Conservation (phyloP, 192 early-diverging fungal genomes). For the Coemansia asiatica region DNA sequence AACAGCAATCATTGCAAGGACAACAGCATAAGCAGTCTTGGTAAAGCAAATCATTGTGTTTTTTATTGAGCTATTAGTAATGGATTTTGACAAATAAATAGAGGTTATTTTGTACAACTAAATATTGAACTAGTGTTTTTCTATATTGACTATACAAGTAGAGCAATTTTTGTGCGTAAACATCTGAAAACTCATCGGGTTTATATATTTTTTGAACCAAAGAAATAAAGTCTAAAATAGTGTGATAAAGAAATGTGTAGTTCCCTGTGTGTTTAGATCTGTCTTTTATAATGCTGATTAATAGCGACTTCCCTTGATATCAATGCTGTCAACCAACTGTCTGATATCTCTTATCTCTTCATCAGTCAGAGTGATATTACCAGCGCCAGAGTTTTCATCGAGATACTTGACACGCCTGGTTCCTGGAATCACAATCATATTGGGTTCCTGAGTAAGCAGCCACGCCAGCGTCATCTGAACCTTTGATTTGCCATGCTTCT, state of each 20-base stretch:
- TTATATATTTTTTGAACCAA: too few species aligned
- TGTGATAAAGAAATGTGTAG: not conserved
- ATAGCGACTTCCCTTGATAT: not conserved
- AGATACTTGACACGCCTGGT: not conserved
- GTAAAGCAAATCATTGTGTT: too few species aligned
- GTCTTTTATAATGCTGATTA: not conserved
- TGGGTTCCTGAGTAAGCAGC: not conserved
- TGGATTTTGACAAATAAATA: too few species aligned
- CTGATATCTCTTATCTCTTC: not conserved
- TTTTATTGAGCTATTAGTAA: too few species aligned
- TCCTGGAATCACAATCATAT: not conserved
- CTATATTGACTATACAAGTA: too few species aligned
- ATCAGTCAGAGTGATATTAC: not conserved
- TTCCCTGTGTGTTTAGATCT: not conserved
- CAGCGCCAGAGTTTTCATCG: constrained; percentile 5
- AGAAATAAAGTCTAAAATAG: too few species aligned
- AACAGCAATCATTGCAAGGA: not conserved
- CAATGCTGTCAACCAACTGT: not conserved
- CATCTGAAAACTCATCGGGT: too few species aligned
- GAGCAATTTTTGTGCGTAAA: too few species aligned
- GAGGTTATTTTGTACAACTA: not conserved
- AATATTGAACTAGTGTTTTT: too few species aligned
- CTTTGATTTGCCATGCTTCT: constrained; percentile 36
- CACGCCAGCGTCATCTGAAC: not conserved
- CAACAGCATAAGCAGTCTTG: too few species aligned